phyloP scores from a whole-genome alignment of 176 grass and related monocot species.

The Neostapfia colusana region DNA sequence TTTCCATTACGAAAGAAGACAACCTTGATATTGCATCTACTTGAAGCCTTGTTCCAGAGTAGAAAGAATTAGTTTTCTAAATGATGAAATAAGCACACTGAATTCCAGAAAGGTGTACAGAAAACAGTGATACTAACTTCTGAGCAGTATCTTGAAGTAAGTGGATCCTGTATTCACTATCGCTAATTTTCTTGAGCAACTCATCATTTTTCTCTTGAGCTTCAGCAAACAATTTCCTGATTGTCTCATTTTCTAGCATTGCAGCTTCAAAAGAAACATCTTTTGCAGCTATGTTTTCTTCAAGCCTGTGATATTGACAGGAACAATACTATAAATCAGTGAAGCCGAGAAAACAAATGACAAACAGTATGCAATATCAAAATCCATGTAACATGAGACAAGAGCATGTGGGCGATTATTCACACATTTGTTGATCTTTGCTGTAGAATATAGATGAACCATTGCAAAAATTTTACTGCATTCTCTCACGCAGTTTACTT shows the following conservation, averaged over 20 bases:
- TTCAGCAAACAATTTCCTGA: conserved; percentile 50
- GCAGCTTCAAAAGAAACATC: conserved; percentile 46
- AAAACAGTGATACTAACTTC: conserved; percentile 45
- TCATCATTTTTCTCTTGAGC: conserved; percentile 53
- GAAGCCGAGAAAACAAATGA: conserved; percentile 25
- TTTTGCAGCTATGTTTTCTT: conserved; percentile 53
- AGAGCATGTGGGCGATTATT: background rate
- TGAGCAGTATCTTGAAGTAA: conserved; percentile 57
- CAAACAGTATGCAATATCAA: conserved; percentile 5
- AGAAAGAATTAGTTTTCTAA: conserved; percentile 33
- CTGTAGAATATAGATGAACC: conserved; percentile 2
- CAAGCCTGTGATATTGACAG: conserved; percentile 55
- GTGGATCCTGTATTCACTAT: conserved; percentile 61
- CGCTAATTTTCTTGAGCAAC: conserved; percentile 58
- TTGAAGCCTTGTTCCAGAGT: conserved; percentile 55
- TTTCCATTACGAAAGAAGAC: conserved; percentile 64
- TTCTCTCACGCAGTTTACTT: background rate
- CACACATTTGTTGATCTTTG: background rate
- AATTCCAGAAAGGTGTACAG: conserved; percentile 26
- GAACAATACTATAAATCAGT: conserved; percentile 26
- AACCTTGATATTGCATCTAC: conserved; percentile 65
- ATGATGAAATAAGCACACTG: conserved; percentile 6
- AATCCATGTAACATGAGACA: background rate
- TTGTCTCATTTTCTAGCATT: conserved; percentile 45
- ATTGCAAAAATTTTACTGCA: background rate